These are phyloP conservation scores for Canavalia gladiata DNA, from an alignment of 306 rosid species.

Conservation along the genomic window DNA sequence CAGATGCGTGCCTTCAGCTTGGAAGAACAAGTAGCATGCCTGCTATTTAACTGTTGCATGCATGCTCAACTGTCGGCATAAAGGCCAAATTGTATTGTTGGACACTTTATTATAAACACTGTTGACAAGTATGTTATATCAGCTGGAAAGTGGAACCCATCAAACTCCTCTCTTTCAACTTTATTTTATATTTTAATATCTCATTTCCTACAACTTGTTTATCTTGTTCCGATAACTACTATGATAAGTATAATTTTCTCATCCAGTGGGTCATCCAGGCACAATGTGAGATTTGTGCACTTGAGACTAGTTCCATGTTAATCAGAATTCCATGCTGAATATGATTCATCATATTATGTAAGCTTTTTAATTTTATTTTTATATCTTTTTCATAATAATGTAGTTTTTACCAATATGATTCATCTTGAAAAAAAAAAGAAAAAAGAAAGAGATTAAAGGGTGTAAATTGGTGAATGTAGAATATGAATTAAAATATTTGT, in stretches of 20 bases:
- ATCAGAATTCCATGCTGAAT: too few species aligned
- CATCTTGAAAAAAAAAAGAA: too few species aligned
- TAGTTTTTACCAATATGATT: too few species aligned
- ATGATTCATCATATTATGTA: too few species aligned
- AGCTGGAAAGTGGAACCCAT: slow-evolving; percentile 32
- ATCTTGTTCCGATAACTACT: not conserved
- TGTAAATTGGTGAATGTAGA: too few species aligned
- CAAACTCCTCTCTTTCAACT: not conserved
- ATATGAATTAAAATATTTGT: too few species aligned
- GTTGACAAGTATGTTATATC: not conserved
- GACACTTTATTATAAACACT: not conserved
- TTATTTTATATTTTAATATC: not conserved
- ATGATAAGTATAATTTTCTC: not conserved
- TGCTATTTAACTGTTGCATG: slow-evolving; percentile 26
- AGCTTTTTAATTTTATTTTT: too few species aligned
- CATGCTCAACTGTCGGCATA: slow-evolving; percentile 56
- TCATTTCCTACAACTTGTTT: not conserved
- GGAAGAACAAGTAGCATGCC: slow-evolving; percentile 31
- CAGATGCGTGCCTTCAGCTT: slow-evolving; percentile 31
- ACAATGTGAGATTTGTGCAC: not conserved
- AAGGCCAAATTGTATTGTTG: slow-evolving; percentile 43
- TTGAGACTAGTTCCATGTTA: not conserved
- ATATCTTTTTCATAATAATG: too few species aligned
- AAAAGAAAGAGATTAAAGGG: too few species aligned
- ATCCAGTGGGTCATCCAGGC: slow-evolving; percentile 13